Evolutionary conservation across 192 early-diverging fungal species (phyloP).

Genomic region (Obelidium mucronatum): DNA sequence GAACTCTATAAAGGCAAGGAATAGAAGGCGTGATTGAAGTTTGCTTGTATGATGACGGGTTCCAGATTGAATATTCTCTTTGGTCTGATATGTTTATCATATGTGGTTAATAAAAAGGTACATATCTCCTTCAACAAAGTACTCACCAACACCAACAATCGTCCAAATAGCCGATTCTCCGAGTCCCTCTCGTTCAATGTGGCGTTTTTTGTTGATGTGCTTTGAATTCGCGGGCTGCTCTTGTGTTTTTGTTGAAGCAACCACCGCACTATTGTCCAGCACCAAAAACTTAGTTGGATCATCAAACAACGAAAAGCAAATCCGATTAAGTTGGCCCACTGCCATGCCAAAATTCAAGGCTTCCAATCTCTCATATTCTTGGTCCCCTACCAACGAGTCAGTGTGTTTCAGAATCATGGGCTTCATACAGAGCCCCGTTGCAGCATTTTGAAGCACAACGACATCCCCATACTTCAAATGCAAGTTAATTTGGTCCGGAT

Average conservation of each 20-base stretch:
- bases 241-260: slow-evolving; percentile 2
- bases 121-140: slow-evolving; percentile 51
- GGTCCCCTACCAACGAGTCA: slow-evolving; percentile 48
- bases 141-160: slow-evolving; percentile 77
- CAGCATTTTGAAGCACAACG: slow-evolving; percentile 86
- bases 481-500: neutral
- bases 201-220: slow-evolving; percentile 7
- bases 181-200: slow-evolving; percentile 71
- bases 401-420: slow-evolving; percentile 86
- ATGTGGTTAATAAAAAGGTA: slow-evolving; percentile 1
- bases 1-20: too few species aligned
- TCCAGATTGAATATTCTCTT: slow-evolving; percentile 13
- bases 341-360: neutral
- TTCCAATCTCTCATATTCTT: neutral
- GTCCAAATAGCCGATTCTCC: slow-evolving; percentile 94
- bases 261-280: slow-evolving; percentile 26
- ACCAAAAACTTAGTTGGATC: neutral
- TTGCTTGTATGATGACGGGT: neutral
- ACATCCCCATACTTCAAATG: slow-evolving; percentile 76
- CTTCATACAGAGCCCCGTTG: slow-evolving; percentile 81
- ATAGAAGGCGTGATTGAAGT: neutral
- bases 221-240: slow-evolving; percentile 14
- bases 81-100: neutral
- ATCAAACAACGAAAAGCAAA: neutral
- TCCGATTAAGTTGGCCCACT: slow-evolving; percentile 16